A percentile compares a stretch with the other conserved stretches of the same genome.
phyloP scores from a whole-genome alignment of 176 grass and related monocot genomes.

The Carex cristatella region DNA sequence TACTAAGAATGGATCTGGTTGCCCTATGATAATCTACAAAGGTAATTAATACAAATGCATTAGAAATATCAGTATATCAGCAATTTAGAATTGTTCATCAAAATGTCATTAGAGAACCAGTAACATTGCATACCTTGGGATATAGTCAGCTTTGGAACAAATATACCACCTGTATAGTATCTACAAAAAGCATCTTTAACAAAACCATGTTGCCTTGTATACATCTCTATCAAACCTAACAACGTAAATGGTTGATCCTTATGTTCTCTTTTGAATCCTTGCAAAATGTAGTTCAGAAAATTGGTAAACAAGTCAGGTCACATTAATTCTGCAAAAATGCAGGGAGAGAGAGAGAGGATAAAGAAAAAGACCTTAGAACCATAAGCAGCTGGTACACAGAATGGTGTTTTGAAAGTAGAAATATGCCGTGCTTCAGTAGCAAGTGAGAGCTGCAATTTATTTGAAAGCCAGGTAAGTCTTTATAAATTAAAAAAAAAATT shows the following conservation, averaged over 20 bases:
- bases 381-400: constrained; percentile 26
- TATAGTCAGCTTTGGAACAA: not conserved
- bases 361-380: constrained; percentile 47
- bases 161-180: constrained; percentile 1
- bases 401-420: constrained; percentile 17
- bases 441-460: constrained; percentile 50
- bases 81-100: not conserved
- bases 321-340: not conserved
- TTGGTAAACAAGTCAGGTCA: constrained; percentile 7
- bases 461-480: not conserved
- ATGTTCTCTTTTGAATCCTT: constrained; percentile 95
- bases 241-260: constrained; percentile 26
- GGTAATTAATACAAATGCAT: not conserved
- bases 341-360: constrained; percentile 14
- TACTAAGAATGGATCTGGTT: not conserved
- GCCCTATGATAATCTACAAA: not conserved
- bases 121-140: not conserved
- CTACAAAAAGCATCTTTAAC: constrained; percentile 15
- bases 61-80: not conserved
- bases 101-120: not conserved
- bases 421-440: constrained; percentile 15
- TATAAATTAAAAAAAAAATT: not conserved
- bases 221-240: constrained; percentile 11
- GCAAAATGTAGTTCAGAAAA: constrained; percentile 33
- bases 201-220: not conserved